Conservation (phyloP, 495 filamentous ascomycete species). For the Aspergillus kassunensis region DNA sequence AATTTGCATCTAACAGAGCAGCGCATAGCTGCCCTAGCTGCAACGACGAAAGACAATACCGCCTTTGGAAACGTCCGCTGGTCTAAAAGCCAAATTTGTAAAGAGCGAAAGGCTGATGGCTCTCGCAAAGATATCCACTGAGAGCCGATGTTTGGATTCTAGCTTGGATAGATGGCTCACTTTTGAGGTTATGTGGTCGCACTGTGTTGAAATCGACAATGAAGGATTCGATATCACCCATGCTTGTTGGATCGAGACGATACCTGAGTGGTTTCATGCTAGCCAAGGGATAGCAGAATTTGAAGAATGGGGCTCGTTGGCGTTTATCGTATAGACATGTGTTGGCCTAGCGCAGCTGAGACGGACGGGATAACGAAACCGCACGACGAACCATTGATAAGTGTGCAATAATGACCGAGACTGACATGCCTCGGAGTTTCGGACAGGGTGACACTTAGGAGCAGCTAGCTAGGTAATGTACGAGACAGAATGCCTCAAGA, state of each 20-base stretch:
- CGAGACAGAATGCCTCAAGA: not conserved
- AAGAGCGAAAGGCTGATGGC: not conserved
- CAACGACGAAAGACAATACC: not conserved
- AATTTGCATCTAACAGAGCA: not conserved
- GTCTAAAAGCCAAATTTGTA: not conserved
- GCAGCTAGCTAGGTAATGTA: not conserved
- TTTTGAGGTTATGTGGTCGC: not conserved
- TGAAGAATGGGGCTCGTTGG: conserved; percentile 2
- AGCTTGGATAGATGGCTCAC: not conserved
- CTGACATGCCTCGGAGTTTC: not conserved
- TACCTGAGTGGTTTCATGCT: conserved; percentile 1
- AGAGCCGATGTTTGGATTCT: no score
- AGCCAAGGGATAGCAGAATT: not conserved
- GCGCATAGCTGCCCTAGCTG: not conserved
- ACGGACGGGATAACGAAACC: not conserved
- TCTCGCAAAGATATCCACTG: not conserved
- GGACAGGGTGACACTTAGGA: not conserved
- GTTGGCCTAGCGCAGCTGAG: conserved; percentile 1
- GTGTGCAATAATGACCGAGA: conserved; percentile 1
- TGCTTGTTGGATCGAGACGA: conserved; percentile 1
- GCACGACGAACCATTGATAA: conserved; percentile 8
- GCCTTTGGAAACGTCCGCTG: not conserved
- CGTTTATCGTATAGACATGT: conserved; percentile 6
- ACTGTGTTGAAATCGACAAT: not conserved
- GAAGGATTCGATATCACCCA: not conserved